Evolutionary conservation across 495 filamentous ascomycete species (phyloP).

Genomic region (Pseudevernia furfuracea): DNA sequence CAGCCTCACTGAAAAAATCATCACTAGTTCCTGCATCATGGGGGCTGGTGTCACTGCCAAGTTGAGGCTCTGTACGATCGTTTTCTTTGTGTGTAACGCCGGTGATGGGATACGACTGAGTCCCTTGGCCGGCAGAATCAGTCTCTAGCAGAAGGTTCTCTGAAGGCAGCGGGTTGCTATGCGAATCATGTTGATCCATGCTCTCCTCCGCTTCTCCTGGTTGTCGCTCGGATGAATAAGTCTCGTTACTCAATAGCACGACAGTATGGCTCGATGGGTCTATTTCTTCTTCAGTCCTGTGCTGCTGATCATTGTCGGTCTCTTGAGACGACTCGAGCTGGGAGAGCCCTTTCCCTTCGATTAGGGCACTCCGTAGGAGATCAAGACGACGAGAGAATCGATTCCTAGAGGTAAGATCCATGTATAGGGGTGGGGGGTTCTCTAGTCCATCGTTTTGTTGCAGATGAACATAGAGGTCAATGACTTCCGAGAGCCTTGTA

Average conservation of each 20-base stretch:
- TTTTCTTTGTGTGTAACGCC: not conserved
- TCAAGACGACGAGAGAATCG: slow-evolving; percentile 44
- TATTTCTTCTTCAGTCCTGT: not conserved
- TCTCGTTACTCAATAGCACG: not conserved
- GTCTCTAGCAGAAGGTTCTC: not conserved
- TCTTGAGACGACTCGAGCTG: slow-evolving; percentile 39
- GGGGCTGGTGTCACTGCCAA: not conserved
- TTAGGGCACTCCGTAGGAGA: slow-evolving; percentile 38
- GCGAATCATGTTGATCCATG: not conserved
- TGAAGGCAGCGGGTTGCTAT: not conserved
- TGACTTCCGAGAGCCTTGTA: slow-evolving; percentile 47
- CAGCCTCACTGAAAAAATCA: not conserved
- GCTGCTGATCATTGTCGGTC: not conserved
- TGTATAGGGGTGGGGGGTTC: slow-evolving; percentile 47
- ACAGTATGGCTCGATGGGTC: not conserved
- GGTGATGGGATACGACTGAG: not conserved
- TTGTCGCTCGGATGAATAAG: not conserved
- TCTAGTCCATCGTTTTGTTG: slow-evolving; percentile 52
- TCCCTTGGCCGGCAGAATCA: not conserved
- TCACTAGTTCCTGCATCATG: not conserved
- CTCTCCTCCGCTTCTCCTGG: not conserved
- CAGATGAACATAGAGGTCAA: slow-evolving; percentile 51
- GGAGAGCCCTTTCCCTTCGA: slow-evolving; percentile 53
- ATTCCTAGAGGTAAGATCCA: slow-evolving; percentile 45
- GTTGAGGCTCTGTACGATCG: not conserved